Percentiles rank a stretch among this genome's conserved stretches.
Conservation (phyloP, 768 basidiomycete species). For the Suillus sp. region DNA sequence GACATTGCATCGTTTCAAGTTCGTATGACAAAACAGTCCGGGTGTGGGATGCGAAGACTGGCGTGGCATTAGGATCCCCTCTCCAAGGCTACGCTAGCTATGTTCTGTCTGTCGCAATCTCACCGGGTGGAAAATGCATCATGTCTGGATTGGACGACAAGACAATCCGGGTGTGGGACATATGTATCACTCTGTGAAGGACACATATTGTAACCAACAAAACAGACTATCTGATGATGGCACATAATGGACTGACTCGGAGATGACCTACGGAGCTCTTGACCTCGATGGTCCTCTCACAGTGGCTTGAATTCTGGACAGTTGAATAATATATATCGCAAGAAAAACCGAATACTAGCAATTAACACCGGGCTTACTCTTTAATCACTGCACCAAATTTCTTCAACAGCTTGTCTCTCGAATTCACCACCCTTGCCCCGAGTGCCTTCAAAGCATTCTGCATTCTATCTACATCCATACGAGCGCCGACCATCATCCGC, state of each 20-base stretch:
- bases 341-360: too few species aligned
- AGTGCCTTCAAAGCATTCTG: background rate
- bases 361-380: background rate
- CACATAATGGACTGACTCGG: conserved; percentile 39
- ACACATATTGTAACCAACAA: too few species aligned
- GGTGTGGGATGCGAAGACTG: background rate
- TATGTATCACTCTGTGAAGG: too few species aligned
- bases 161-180: background rate
- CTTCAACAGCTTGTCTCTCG: background rate
- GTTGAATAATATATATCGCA: too few species aligned
- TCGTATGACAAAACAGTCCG: background rate
- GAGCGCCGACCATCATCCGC: background rate
- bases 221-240: conserved; percentile 25
- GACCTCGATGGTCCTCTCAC: conserved; percentile 2
- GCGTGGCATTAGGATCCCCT: background rate
- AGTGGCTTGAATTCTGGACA: background rate
- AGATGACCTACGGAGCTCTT: conserved; percentile 24
- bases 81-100: background rate
- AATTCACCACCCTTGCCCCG: background rate
- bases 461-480: background rate
- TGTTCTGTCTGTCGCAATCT: background rate
- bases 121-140: background rate
- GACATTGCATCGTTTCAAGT: background rate
- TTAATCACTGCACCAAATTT: background rate
- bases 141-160: background rate